A percentile compares a stretch with the other conserved stretches of the same genome.
Evolutionary conservation across 1,284 basidiomycete genomes (phyloP).

Genomic region (Irpex sp.): DNA sequence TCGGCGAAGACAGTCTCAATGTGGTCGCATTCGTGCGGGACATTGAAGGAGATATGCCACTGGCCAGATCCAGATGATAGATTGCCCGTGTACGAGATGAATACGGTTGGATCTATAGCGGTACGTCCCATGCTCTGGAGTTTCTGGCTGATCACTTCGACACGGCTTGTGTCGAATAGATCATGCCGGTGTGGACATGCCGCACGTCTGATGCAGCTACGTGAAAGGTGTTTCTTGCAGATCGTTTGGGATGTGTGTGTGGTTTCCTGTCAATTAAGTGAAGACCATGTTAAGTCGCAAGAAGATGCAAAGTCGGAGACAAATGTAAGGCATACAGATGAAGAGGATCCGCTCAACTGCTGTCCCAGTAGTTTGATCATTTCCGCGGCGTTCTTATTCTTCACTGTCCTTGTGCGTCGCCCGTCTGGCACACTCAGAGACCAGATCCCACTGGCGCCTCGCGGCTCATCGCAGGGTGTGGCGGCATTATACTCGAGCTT

Average conservation of each 20-base stretch:
- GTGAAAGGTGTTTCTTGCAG: not conserved
- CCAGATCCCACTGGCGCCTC: not conserved
- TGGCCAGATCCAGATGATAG: not conserved
- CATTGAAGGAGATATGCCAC: not conserved
- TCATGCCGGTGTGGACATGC: not conserved
- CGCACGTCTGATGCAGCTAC: not conserved
- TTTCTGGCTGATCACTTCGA: not conserved
- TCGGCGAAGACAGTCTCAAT: not conserved
- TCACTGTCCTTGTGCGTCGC: not conserved
- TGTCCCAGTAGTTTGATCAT: not conserved
- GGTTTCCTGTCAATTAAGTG: not conserved
- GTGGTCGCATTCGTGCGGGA: not conserved
- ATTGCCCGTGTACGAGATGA: not conserved
- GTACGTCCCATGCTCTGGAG: not conserved
- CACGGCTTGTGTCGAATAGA: not conserved
- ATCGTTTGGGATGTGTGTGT: not conserved
- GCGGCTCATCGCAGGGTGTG: not conserved
- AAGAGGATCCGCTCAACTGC: not conserved
- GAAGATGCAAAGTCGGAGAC: not conserved
- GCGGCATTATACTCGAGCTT: not conserved
- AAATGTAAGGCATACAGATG: not conserved
- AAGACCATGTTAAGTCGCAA: no score
- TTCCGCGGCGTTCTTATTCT: not conserved
- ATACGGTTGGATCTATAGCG: not conserved
- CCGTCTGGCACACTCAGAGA: not conserved